Conservation (phyloP, 2,329 filamentous ascomycete species). For the Magnaporthiopsis poae region DNA sequence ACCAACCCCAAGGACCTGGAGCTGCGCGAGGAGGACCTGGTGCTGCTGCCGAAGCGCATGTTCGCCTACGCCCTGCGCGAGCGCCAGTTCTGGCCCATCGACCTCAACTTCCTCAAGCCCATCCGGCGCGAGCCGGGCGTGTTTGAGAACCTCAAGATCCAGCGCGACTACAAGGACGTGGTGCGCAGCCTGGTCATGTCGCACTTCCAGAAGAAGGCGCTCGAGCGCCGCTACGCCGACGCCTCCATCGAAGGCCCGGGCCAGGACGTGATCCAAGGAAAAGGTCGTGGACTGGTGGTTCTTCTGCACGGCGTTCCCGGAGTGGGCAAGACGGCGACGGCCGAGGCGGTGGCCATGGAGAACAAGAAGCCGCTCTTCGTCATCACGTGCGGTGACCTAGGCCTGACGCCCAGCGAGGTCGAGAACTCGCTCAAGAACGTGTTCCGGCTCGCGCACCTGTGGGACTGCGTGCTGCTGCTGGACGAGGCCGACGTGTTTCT, state of each 20-base stretch:
- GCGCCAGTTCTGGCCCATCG: conserved; percentile 15
- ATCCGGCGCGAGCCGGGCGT: conserved; percentile 6
- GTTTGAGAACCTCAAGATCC: conserved; percentile 17
- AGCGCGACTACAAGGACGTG: conserved; percentile 15
- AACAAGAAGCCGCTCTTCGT: conserved; percentile 22
- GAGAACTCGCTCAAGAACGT: conserved; percentile 18
- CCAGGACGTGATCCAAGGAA: conserved; percentile 35
- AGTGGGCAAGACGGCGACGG: conserved; percentile 39
- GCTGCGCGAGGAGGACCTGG: conserved; percentile 9
- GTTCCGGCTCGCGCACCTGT: conserved; percentile 19
- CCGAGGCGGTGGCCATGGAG: conserved; percentile 23
- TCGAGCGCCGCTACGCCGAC: conserved; percentile 2
- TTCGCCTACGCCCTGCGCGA: conserved; percentile 18
- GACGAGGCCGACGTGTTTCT: conserved; percentile 20
- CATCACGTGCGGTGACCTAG: conserved; percentile 21
- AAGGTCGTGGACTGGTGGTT: conserved; percentile 33
- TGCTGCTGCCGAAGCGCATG: conserved; percentile 13
- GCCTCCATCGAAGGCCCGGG: not conserved
- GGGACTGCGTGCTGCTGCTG: conserved; percentile 17
- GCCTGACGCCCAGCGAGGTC: conserved; percentile 17
- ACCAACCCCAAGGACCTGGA: not conserved
- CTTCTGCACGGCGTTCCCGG: conserved; percentile 38
- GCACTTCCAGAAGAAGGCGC: conserved; percentile 13
- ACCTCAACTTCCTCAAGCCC: conserved; percentile 9
- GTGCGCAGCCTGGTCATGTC: conserved; percentile 14